A percentile compares a stretch with the other conserved stretches of the same genome.
Conservation (phyloP, 345 rosid species). For the Brassica carinata region DNA sequence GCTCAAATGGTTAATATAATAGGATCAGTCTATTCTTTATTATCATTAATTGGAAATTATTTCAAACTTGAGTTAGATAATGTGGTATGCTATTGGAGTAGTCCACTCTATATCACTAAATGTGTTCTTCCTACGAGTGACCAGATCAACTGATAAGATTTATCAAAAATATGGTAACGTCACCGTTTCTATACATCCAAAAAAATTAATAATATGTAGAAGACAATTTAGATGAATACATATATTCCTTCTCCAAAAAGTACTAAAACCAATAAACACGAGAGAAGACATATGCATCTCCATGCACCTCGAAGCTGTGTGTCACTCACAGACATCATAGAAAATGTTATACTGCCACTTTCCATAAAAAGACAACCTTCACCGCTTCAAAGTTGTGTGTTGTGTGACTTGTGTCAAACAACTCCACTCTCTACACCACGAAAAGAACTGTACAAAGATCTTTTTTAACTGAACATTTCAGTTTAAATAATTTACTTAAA, state of each 20-base stretch:
- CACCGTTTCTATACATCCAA: slow-evolving; percentile 22
- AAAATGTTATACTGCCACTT: slow-evolving; percentile 19
- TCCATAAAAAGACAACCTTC: slow-evolving; percentile 28
- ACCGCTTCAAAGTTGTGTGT: slow-evolving; percentile 24
- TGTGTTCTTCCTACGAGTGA: no score
- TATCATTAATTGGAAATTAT: no score
- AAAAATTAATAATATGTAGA: slow-evolving; percentile 8
- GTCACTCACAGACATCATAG: slow-evolving; percentile 17
- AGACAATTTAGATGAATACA: slow-evolving; percentile 20
- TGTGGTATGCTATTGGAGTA: no score
- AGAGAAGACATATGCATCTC: slow-evolving; percentile 29
- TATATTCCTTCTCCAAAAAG: not conserved
- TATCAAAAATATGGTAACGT: no score
- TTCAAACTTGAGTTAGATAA: no score
- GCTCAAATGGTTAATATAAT: no score
- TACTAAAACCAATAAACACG: slow-evolving; percentile 14
- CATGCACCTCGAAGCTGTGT: slow-evolving; percentile 29
- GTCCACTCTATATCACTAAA: no score
- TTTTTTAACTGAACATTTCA: not conserved
- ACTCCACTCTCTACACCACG: slow-evolving; percentile 1
- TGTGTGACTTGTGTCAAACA: not conserved
- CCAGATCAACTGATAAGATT: no score
- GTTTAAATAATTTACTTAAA: not conserved
- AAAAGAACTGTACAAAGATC: not conserved
- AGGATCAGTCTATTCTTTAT: no score